Conservation (phyloP, 176 grass and related monocot genomes). For the Musa schizocarpa region DNA sequence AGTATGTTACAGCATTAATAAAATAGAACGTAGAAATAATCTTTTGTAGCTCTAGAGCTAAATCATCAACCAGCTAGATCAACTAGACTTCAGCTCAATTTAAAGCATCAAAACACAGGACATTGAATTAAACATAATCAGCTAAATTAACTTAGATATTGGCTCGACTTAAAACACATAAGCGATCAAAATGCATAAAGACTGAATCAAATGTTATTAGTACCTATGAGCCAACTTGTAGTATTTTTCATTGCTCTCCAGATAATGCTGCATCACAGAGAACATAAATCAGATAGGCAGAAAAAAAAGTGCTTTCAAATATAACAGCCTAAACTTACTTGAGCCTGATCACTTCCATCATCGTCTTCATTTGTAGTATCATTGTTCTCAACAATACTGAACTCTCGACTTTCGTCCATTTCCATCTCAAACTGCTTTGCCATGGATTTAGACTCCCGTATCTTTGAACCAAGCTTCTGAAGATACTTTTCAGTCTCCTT, state of each 20-base stretch:
- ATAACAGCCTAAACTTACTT: conserved; percentile 35
- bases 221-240: conserved; percentile 97
- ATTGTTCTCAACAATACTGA: conserved; percentile 49
- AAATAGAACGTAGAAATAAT: background rate
- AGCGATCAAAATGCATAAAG: background rate
- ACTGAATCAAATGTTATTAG: background rate
- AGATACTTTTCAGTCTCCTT: conserved; percentile 99
- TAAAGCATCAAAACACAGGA: background rate
- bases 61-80: background rate
- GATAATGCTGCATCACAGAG: conserved; percentile 76
- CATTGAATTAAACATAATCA: background rate
- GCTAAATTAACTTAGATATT: background rate
- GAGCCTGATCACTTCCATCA: conserved; percentile 92
- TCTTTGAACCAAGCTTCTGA: conserved; percentile 74
- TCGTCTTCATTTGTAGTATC: conserved; percentile 63
- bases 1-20: background rate
- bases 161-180: background rate
- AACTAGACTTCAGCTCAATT: background rate
- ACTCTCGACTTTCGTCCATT: conserved; percentile 33
- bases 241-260: conserved; percentile 99
- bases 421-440: conserved; percentile 34
- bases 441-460: conserved; percentile 49
- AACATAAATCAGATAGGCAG: conserved; percentile 23
- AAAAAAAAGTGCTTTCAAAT: conserved; percentile 19
- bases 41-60: background rate